phyloP scores from a whole-genome alignment of 768 basidiomycete species.

The Tubosaeta sp. region DNA sequence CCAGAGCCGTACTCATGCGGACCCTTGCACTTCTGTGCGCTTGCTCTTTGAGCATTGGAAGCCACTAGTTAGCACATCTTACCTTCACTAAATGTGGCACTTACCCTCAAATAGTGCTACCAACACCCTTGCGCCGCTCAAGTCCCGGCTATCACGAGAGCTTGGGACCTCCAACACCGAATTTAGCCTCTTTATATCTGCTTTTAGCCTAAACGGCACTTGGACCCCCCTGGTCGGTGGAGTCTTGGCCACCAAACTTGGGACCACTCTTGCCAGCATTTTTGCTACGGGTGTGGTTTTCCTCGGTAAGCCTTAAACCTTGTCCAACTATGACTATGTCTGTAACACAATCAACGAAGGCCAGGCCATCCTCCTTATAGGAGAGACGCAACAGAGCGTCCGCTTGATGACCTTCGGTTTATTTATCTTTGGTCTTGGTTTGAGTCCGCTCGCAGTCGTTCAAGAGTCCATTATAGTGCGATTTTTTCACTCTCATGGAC shows the following conservation, averaged over 20 bases:
- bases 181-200: conserved; percentile 73
- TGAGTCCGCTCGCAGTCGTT: conserved; percentile 76
- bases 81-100: background rate
- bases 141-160: conserved; percentile 63
- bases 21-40: conserved; percentile 63
- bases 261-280: conserved; percentile 68
- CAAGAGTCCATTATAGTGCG: conserved; percentile 84
- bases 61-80: conserved; percentile 74
- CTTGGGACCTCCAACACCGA: conserved; percentile 74
- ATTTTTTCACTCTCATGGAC: conserved; percentile 71
- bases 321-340: background rate
- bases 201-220: conserved; percentile 69
- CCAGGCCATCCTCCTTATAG: conserved; percentile 61
- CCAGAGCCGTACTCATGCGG: conserved; percentile 47
- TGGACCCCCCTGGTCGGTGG: conserved; percentile 81
- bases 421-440: conserved; percentile 75
- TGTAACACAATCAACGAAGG: conserved; percentile 35
- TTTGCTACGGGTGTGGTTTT: conserved; percentile 73
- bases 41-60: conserved; percentile 70
- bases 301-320: conserved; percentile 37
- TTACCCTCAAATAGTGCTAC: conserved; percentile 45
- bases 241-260: conserved; percentile 62
- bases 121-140: conserved; percentile 75
- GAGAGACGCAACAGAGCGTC: conserved; percentile 58
- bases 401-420: conserved; percentile 70